A percentile compares a stretch with the other conserved stretches of the same genome.
Evolutionary conservation across 1,284 basidiomycete species (phyloP).

Genomic region (Fomitopsis schrenkii): DNA sequence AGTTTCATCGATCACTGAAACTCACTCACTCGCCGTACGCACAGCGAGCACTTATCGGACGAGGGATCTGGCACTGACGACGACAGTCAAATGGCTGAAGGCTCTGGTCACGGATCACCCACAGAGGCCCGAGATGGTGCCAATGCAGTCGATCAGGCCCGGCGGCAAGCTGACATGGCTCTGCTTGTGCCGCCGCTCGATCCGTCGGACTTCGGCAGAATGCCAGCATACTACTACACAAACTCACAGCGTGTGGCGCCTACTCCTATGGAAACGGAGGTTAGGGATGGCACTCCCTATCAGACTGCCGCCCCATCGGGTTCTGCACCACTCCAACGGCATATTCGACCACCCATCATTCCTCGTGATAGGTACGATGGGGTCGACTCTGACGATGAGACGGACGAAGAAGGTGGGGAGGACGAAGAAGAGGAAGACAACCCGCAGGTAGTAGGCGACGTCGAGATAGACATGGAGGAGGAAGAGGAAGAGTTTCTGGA

Average conservation of each 20-base stretch:
- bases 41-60: conserved; percentile 59
- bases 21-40: conserved; percentile 1
- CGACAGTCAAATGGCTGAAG: conserved; percentile 26
- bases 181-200: conserved; percentile 66
- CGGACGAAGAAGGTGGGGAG: conserved; percentile 58
- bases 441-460: conserved; percentile 75
- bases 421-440: conserved; percentile 71
- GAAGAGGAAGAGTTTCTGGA: conserved; percentile 91
- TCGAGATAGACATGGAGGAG: conserved; percentile 84
- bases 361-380: conserved; percentile 80
- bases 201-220: conserved; percentile 72
- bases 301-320: conserved; percentile 5
- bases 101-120: conserved; percentile 37
- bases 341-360: conserved; percentile 71
- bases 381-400: conserved; percentile 82
- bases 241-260: conserved; percentile 66
- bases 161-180: conserved; percentile 61
- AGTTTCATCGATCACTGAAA: conserved; percentile 2
- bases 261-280: conserved; percentile 44
- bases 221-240: conserved; percentile 66
- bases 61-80: conserved; percentile 47
- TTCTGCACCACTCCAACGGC: conserved; percentile 26
- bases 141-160: conserved; percentile 27
- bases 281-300: conserved; percentile 24
- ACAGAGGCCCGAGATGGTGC: conserved; percentile 3